phyloP scores from a whole-genome alignment of 164 flowering plant species.

The Aristolochia fimbriata region DNA sequence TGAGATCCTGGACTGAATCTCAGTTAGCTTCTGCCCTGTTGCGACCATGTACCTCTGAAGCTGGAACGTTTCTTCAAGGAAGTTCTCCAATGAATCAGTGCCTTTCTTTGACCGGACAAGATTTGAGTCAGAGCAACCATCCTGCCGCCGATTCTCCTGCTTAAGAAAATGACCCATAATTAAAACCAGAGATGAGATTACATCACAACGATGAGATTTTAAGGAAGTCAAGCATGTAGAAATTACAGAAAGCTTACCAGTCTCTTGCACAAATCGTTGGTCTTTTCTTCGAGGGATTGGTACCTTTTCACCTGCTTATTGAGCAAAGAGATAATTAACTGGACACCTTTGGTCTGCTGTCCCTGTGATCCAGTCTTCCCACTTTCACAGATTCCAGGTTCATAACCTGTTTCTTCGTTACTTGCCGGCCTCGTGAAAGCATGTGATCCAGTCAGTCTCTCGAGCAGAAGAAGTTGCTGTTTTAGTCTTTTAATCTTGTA shows the following conservation, averaged over 20 bases:
- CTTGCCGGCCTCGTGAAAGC: neutral
- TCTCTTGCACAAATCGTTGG: constrained; percentile 65
- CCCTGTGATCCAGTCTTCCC: constrained; percentile 17
- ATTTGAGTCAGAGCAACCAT: constrained; percentile 15
- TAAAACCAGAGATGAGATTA: no score
- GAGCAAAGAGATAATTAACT: constrained; percentile 38
- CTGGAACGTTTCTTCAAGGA: constrained; percentile 84
- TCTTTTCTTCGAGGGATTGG: constrained; percentile 70
- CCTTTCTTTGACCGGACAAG: constrained; percentile 32
- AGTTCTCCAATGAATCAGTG: constrained; percentile 39
- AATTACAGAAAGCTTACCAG: constrained; percentile 43
- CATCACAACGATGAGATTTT: neutral
- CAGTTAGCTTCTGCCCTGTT: constrained; percentile 78
- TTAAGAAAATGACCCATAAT: constrained; percentile 8
- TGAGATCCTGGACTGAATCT: constrained; percentile 55
- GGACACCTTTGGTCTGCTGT: constrained; percentile 26
- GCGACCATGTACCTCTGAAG: constrained; percentile 88
- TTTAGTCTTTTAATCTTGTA: constrained; percentile 87
- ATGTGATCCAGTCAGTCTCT: constrained; percentile 44
- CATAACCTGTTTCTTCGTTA: neutral
- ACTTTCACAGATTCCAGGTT: constrained; percentile 31
- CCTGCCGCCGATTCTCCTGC: constrained; percentile 36
- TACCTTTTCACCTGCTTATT: constrained; percentile 74
- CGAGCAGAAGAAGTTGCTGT: constrained; percentile 76
- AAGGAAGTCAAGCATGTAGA: neutral